These are phyloP conservation scores for Herpetomonas samuelpessoai DNA, from an alignment of 208 protist genomes.

Conservation along the genomic window DNA sequence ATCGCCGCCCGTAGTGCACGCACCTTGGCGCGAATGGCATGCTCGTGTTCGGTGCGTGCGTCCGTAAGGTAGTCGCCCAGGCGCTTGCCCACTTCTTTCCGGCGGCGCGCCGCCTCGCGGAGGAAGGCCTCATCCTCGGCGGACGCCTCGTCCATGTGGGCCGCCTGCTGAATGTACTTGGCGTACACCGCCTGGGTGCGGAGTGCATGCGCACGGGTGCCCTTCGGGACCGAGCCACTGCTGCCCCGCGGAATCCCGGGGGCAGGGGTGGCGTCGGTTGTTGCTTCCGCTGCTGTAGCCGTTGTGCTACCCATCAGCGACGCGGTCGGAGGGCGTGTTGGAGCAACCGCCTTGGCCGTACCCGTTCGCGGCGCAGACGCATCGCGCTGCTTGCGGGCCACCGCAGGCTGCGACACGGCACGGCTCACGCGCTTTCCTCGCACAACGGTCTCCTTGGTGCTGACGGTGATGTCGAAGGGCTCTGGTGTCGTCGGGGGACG, in stretches of 20 bases:
- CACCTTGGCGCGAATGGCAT: conserved; percentile 59
- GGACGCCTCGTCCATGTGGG: conserved; percentile 17
- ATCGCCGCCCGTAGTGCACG: conserved; percentile 36
- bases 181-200: conserved; percentile 69
- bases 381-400: background rate
- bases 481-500: conserved; percentile 31
- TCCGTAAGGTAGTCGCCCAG: conserved; percentile 57
- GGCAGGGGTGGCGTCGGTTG: conserved; percentile 2
- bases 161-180: conserved; percentile 39
- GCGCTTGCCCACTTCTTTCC: conserved; percentile 24
- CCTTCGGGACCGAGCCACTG: conserved; percentile 10
- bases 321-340: background rate
- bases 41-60: conserved; percentile 42
- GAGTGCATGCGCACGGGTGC: conserved; percentile 77
- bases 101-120: background rate
- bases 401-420: conserved; percentile 10
- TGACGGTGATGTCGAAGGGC: conserved; percentile 58
- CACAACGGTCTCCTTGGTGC: conserved; percentile 24
- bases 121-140: conserved; percentile 21
- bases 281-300: background rate
- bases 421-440: conserved; percentile 15
- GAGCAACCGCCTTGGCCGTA: background rate
- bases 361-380: too few relatives aligned
- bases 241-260: background rate
- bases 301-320: too few relatives aligned